Conservation (phyloP, 2,329 filamentous ascomycete genomes). For the Tricladium varicosporioides region DNA sequence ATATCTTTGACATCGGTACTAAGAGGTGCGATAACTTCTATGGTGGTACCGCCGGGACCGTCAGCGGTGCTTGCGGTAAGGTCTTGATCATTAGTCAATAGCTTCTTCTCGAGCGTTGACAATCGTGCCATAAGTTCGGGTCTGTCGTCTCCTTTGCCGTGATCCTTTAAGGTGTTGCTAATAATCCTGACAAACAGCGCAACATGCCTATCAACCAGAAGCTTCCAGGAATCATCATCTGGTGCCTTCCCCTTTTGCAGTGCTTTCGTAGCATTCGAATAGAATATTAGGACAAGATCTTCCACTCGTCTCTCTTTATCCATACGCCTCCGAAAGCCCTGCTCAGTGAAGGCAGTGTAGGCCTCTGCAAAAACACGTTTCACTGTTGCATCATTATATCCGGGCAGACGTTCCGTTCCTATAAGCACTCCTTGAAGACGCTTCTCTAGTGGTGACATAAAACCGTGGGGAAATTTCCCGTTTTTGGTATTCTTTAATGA, state of each 20-base stretch:
- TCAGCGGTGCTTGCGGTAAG: slow-evolving; percentile 63
- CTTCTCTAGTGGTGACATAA: slow-evolving; percentile 63
- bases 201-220: slow-evolving; percentile 89
- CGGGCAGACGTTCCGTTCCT: slow-evolving; percentile 79
- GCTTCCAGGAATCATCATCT: slow-evolving; percentile 86
- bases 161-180: slow-evolving; percentile 73
- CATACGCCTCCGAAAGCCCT: slow-evolving; percentile 82
- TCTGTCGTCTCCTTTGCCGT: slow-evolving; percentile 81
- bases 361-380: slow-evolving; percentile 95
- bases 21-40: slow-evolving; percentile 80
- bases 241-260: slow-evolving; percentile 73
- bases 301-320: slow-evolving; percentile 93
- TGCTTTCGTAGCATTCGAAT: slow-evolving; percentile 89
- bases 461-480: slow-evolving; percentile 68
- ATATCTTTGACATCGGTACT: slow-evolving; percentile 97
- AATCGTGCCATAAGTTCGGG: slow-evolving; percentile 80
- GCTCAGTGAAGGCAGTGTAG: slow-evolving; percentile 88
- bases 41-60: slow-evolving; percentile 58
- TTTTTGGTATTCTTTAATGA: slow-evolving; percentile 66
- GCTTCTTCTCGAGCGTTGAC: slow-evolving; percentile 83
- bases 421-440: slow-evolving; percentile 49
- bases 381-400: slow-evolving; percentile 85
- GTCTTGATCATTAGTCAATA: slow-evolving; percentile 91
- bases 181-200: slow-evolving; percentile 91
- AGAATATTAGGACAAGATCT: slow-evolving; percentile 92